phyloP scores from a whole-genome alignment of 108 stramenopile species.

The Nitzschia sp. region DNA sequence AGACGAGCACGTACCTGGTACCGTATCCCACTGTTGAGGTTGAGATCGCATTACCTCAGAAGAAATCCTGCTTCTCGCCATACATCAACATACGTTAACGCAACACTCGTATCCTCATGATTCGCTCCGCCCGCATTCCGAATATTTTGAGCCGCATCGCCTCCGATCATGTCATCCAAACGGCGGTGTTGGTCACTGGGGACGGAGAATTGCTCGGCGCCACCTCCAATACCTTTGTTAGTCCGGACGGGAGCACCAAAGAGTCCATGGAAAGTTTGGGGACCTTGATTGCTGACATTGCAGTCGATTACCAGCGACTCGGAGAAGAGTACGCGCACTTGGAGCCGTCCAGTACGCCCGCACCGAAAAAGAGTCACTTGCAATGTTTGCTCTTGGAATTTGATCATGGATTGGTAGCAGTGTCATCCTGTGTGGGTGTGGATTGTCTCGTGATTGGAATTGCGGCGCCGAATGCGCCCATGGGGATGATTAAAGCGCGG shows the following conservation, averaged over 20 bases:
- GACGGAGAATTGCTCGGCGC: slow-evolving; percentile 77
- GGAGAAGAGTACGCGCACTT: slow-evolving; percentile 36
- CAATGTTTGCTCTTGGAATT: slow-evolving; percentile 51
- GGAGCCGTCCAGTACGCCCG: background rate
- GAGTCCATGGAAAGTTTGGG: slow-evolving; percentile 59
- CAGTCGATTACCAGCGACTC: slow-evolving; percentile 31
- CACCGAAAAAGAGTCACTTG: slow-evolving; percentile 38
- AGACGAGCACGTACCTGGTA: too few relatives aligned
- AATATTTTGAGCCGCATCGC: slow-evolving; percentile 67
- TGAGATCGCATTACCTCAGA: too few relatives aligned
- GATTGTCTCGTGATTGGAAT: slow-evolving; percentile 79
- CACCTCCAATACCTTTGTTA: slow-evolving; percentile 27
- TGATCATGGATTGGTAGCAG: slow-evolving; percentile 64
- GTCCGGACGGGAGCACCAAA: slow-evolving; percentile 16
- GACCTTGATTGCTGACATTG: slow-evolving; percentile 78
- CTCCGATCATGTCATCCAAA: slow-evolving; percentile 67
- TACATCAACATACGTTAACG: too few relatives aligned
- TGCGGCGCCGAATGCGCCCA: slow-evolving; percentile 63
- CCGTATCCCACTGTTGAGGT: too few relatives aligned
- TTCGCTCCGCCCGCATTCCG: slow-evolving; percentile 80
- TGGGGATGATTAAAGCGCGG: slow-evolving; percentile 69
- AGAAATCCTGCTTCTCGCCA: too few relatives aligned
- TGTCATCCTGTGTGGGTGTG: slow-evolving; percentile 57
- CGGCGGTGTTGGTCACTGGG: slow-evolving; percentile 68
- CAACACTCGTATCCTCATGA: slow-evolving; percentile 51